Base-by-base conservation (phyloP, 768 basidiomycete species). In the Tricholoma bakamatsutake region DNA sequence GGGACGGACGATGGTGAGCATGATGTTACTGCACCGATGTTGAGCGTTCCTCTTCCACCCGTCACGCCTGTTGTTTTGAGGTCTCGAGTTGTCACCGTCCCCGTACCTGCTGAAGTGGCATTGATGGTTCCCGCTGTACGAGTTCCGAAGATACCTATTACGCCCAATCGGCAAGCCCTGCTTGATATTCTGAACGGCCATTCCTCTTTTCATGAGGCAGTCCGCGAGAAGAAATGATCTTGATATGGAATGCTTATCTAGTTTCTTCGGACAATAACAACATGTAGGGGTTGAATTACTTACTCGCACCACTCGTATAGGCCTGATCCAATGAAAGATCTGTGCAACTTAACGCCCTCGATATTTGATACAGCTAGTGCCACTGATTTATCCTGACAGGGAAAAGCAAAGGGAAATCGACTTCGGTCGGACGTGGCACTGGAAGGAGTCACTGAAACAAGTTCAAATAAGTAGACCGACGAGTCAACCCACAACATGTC, bases 401-500 rank as follows among this genome's bases (percentile, higher is more conserved):
- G n/a, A n/a, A n/a, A n/a, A n/a, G n/a, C n/a, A n/a, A n/a, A n/a
- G n/a, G n/a, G n/a, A n/a, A n/a, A n/a, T n/a, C n/a, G n/a, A n/a
- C n/a, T n/a, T n/a, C n/a, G n/a, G n/a, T n/a, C n/a, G n/a, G n/a
- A n/a, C n/a, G n/a, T n/a, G n/a, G n/a, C n/a, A n/a, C n/a, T n/a
- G n/a, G n/a, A n/a, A 24, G 21, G 21, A 3, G 21, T 24, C 21
- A 24, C 21, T 24, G 21, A 24, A 24, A 24, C 21, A 24, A 24
- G 21, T 3, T 3, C 21, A 24, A 24, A 24, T 24, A 24, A 1
- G 21, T 24, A 24, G 3, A 24, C 31, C 31, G 31, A 31, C 10
- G 31, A 31, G 31, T 31, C 34, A 15, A 18, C 18, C 9, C 13
- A 42, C 43, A 51, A 42, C 54, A 93, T 94, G 91, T 93, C 90